These are phyloP conservation scores for Debaryomycetaceae sp. DNA, from an alignment of 1,139 yeast species.

Conservation along the genomic window DNA sequence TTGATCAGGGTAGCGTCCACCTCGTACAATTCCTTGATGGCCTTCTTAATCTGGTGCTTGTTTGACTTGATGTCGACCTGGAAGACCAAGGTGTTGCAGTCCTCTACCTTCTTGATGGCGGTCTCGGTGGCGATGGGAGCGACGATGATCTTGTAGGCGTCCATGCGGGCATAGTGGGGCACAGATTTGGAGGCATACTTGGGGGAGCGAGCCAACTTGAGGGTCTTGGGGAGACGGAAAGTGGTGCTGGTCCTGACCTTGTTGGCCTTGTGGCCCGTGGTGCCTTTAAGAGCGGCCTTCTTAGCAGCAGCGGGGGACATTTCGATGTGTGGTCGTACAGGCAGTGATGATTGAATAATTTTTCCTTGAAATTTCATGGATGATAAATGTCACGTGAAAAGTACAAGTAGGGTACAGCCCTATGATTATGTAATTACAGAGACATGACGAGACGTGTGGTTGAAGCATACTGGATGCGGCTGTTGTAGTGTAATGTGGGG, in stretches of 20 bases:
- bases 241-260: constrained; percentile 94
- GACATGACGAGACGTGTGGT: too few species aligned
- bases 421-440: too few species aligned
- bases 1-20: constrained; percentile 90
- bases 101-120: constrained; percentile 99
- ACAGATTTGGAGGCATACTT: constrained; percentile 93
- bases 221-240: constrained; percentile 97
- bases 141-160: constrained; percentile 90
- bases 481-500: too few species aligned
- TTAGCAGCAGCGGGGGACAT: constrained; percentile 61
- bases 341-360: too few species aligned
- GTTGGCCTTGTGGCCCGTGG: constrained; percentile 80
- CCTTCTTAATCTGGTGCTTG: constrained; percentile 97
- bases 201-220: constrained; percentile 88
- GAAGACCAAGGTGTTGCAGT: constrained; percentile 98
- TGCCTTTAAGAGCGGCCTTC: constrained; percentile 98
- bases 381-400: constrained; percentile 1
- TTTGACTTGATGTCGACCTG: constrained; percentile 94
- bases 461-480: too few species aligned
- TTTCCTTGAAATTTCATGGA: constrained; percentile 7
- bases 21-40: constrained; percentile 96
- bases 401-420: too few species aligned
- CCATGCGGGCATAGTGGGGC: constrained; percentile 96
- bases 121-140: constrained; percentile 97
- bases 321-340: too few species aligned